Evolutionary conservation across 345 rosid genomes (phyloP).

Genomic region (Erodium maritimum): DNA sequence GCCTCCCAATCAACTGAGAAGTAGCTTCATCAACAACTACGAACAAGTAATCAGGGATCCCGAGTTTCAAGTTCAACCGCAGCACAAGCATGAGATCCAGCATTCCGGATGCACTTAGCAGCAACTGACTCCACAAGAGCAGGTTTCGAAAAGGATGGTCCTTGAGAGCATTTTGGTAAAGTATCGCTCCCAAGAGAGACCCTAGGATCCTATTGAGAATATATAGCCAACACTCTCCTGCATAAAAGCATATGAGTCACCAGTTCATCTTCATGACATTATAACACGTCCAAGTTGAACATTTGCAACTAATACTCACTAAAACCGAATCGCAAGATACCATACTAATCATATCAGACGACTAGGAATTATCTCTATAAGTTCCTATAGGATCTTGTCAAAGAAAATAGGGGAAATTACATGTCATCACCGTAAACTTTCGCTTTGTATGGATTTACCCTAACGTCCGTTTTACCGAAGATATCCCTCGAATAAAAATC

Average conservation of each 20-base stretch:
- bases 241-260: constrained; percentile 6
- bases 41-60: constrained; percentile 64
- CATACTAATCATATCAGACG: too few relatives aligned
- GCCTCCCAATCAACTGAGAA: constrained; percentile 44
- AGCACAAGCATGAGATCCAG: constrained; percentile 72
- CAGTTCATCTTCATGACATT: too few relatives aligned
- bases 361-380: too few relatives aligned
- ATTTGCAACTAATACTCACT: too few relatives aligned
- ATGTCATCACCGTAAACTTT: too few relatives aligned
- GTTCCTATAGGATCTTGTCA: too few relatives aligned
- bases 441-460: too few relatives aligned
- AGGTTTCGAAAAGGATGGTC: constrained; percentile 62
- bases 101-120: constrained; percentile 73
- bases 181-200: constrained; percentile 59
- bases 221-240: constrained; percentile 85
- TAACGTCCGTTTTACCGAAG: too few relatives aligned
- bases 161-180: constrained; percentile 59
- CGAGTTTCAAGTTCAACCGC: constrained; percentile 49
- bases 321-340: too few relatives aligned
- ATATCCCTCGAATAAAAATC: too few relatives aligned
- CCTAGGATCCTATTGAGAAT: constrained; percentile 73
- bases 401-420: too few relatives aligned
- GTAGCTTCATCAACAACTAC: constrained; percentile 58
- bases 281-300: too few relatives aligned
- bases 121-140: constrained; percentile 74